A percentile compares a stretch with the other conserved stretches of the same genome.
These are phyloP conservation scores for Bertia moriformis DNA, from an alignment of 2,329 filamentous ascomycete genomes.

Conservation along the genomic window DNA sequence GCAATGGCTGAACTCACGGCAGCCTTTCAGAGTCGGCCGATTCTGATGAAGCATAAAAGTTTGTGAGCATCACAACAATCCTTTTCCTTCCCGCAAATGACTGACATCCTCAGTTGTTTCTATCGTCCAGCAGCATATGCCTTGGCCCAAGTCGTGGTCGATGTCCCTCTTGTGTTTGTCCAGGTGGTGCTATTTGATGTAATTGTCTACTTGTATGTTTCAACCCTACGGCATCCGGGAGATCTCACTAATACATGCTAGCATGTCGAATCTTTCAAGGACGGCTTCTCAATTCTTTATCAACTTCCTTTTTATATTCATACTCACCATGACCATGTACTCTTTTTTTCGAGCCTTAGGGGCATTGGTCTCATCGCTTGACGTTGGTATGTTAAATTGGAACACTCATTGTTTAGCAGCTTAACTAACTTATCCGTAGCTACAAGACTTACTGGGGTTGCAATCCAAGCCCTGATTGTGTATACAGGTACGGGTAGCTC, in stretches of 20 bases:
- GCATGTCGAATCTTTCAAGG: slow-evolving; percentile 36
- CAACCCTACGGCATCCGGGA: not conserved
- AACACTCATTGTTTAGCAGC: too few species aligned
- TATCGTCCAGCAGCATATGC: slow-evolving; percentile 48
- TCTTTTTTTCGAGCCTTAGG: slow-evolving; percentile 34
- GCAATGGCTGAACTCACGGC: slow-evolving; percentile 45
- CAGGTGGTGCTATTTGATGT: slow-evolving; percentile 43
- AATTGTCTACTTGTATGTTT: slow-evolving; percentile 34
- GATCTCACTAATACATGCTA: too few species aligned
- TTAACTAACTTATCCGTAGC: too few species aligned
- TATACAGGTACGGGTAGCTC: slow-evolving; percentile 12
- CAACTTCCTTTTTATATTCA: slow-evolving; percentile 35
- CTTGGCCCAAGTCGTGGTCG: slow-evolving; percentile 38
- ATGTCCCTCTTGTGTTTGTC: slow-evolving; percentile 39
- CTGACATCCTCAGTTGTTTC: slow-evolving; percentile 28
- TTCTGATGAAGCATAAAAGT: slow-evolving; percentile 56
- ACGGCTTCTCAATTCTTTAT: slow-evolving; percentile 50
- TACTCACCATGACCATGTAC: slow-evolving; percentile 37
- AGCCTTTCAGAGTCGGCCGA: slow-evolving; percentile 46
- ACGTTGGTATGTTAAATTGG: slow-evolving; percentile 20
- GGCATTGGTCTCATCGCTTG: slow-evolving; percentile 29
- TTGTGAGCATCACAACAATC: slow-evolving; percentile 24
- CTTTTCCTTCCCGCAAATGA: not conserved
- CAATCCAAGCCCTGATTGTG: slow-evolving; percentile 12
- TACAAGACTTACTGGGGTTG: slow-evolving; percentile 12